Evolutionary conservation across 345 rosid genomes (phyloP).

Genomic region (rapeseed (Brassica napus)): Da-Ae NC_063447.1:19310001-19310500

Average conservation of each 20-base stretch:
- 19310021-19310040: conserved; percentile 42
- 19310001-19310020: conserved; percentile 29
- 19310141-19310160: conserved; percentile 26
- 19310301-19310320: neutral
- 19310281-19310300: neutral
- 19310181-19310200: conserved; percentile 67
- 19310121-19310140: neutral
- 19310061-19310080: conserved; percentile 56
- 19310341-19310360: conserved; percentile 88
- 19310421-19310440: too few species aligned
- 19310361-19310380: conserved; percentile 89
- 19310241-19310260: conserved; percentile 99
- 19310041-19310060: conserved; percentile 53
- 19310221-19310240: conserved; percentile 86
- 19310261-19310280: too few species aligned
- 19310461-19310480: conserved; percentile 46
- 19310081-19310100: neutral
- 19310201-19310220: conserved; percentile 80
- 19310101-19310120: neutral
- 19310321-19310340: conserved; percentile 55
- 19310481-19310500: conserved; percentile 80
- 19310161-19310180: conserved; percentile 87
- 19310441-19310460: neutral
- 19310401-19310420: conserved; percentile 59
- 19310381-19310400: conserved; percentile 92